phyloP scores from a whole-genome alignment of 2,329 filamentous ascomycete species.

The Fusarium xylarioides region DNA sequence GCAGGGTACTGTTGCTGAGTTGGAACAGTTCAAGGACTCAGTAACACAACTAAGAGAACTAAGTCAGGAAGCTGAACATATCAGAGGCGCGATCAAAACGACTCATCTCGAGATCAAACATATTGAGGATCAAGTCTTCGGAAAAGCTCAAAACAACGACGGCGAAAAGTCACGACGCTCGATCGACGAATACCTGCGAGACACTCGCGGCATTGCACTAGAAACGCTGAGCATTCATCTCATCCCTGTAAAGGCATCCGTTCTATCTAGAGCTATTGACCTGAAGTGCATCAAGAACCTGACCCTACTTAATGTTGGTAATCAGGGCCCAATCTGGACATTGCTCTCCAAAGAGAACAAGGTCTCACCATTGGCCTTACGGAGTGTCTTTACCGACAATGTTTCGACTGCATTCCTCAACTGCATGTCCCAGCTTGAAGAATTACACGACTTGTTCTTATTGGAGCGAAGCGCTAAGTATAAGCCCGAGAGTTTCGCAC shows the following conservation, averaged over 20 bases:
- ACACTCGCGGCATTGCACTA: slow-evolving; percentile 66
- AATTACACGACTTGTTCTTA: slow-evolving; percentile 67
- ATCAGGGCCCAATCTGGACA: slow-evolving; percentile 68
- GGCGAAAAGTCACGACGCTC: slow-evolving; percentile 35
- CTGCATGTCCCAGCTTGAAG: slow-evolving; percentile 61
- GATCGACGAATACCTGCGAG: slow-evolving; percentile 63
- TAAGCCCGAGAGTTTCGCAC: slow-evolving; percentile 62
- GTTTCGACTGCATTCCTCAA: slow-evolving; percentile 64
- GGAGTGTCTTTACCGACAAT: slow-evolving; percentile 70
- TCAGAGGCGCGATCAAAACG: slow-evolving; percentile 48
- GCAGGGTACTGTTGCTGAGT: slow-evolving; percentile 35
- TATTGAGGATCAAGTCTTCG: slow-evolving; percentile 41
- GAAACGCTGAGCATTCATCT: slow-evolving; percentile 64
- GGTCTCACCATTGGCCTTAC: slow-evolving; percentile 59
- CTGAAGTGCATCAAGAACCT: slow-evolving; percentile 64
- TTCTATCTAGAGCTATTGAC: slow-evolving; percentile 66
- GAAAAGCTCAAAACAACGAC: slow-evolving; percentile 19
- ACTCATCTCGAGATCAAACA: slow-evolving; percentile 51
- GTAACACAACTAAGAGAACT: slow-evolving; percentile 44
- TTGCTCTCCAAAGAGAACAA: slow-evolving; percentile 64
- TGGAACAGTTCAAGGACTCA: slow-evolving; percentile 40
- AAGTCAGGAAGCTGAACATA: slow-evolving; percentile 45
- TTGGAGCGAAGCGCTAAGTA: slow-evolving; percentile 63
- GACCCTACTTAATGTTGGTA: slow-evolving; percentile 70
- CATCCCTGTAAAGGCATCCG: slow-evolving; percentile 67